Percentiles rank a stretch among this genome's conserved stretches.
These are phyloP conservation scores for Planoprotostelium fungivorum DNA, from an alignment of 78 protist genomes.

Conservation along the genomic window DNA sequence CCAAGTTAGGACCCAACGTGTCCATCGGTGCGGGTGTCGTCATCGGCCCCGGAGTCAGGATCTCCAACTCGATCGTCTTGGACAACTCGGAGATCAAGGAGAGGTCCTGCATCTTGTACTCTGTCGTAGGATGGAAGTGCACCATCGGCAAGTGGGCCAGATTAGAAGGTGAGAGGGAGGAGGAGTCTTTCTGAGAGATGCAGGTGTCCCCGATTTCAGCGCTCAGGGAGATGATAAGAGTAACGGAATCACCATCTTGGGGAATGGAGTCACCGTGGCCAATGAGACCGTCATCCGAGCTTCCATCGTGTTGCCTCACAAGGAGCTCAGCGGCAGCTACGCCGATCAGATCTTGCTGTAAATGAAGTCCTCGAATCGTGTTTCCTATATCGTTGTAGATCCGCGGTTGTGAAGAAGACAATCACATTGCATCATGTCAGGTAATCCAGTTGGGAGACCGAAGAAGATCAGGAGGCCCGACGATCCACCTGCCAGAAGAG, in stretches of 20 bases:
- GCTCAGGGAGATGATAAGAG: constrained; percentile 32
- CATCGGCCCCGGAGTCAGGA: constrained; percentile 12
- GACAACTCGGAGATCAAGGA: constrained; percentile 47
- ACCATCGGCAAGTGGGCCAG: constrained; percentile 61
- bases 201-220: constrained; percentile 2
- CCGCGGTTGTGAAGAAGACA: no score
- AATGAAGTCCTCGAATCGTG: no score
- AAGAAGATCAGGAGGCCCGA: not conserved
- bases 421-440: not conserved
- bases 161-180: constrained; percentile 58
- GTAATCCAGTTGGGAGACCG: not conserved
- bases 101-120: constrained; percentile 46
- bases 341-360: constrained; percentile 54
- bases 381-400: no score
- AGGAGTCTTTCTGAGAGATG: constrained; percentile 8
- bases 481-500: not conserved
- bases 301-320: constrained; percentile 69
- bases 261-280: constrained; percentile 49
- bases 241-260: constrained; percentile 56
- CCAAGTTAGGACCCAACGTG: constrained; percentile 58
- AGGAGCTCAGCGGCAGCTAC: constrained; percentile 41
- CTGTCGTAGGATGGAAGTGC: constrained; percentile 57
- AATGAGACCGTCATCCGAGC: constrained; percentile 40
- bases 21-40: constrained; percentile 58
- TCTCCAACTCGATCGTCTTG: constrained; percentile 51